Conservation (phyloP, 2,329 filamentous ascomycete genomes). For the Simplicillium aogashimaense region DNA sequence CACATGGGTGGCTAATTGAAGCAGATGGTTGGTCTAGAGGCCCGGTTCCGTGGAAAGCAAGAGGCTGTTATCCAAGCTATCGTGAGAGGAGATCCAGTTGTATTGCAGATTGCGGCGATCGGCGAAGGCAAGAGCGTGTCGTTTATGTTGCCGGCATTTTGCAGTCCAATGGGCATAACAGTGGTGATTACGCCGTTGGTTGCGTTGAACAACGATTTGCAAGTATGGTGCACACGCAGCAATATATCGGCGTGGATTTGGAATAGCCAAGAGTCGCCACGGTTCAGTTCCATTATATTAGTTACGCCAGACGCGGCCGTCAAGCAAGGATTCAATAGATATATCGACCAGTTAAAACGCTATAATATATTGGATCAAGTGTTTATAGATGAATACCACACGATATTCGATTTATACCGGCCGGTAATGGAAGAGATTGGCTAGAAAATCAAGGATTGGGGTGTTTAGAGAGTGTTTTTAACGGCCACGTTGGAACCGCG, state of each 20-base stretch:
- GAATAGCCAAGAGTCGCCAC: not conserved
- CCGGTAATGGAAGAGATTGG: slow-evolving; percentile 1
- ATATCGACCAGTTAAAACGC: slow-evolving; percentile 1
- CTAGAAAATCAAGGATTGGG: not conserved
- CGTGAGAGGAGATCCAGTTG: slow-evolving; percentile 1
- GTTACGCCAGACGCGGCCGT: not conserved
- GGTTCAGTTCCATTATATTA: slow-evolving; percentile 2
- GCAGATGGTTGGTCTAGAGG: slow-evolving; percentile 5
- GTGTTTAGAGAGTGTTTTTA: slow-evolving; percentile 5
- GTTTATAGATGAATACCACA: slow-evolving; percentile 5
- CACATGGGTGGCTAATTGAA: not conserved
- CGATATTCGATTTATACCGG: slow-evolving; percentile 5
- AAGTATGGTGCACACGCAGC: not conserved
- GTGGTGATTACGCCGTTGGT: slow-evolving; percentile 8
- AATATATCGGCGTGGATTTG: slow-evolving; percentile 2
- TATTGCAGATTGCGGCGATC: slow-evolving; percentile 8
- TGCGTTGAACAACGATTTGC: slow-evolving; percentile 4
- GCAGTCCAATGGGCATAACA: slow-evolving; percentile 1
- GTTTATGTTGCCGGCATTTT: slow-evolving; percentile 10
- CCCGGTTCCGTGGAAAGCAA: slow-evolving; percentile 5
- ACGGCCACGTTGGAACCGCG: slow-evolving; percentile 4
- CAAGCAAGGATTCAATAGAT: slow-evolving; percentile 4
- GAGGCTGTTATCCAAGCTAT: slow-evolving; percentile 7
- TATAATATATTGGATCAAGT: slow-evolving; percentile 2
- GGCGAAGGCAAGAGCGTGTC: slow-evolving; percentile 10